Evolutionary conservation across 257 asterid genomes (phyloP), one percentile per base, ranked within the genome.

Genomic region (Penstemon eatonii): DNA sequence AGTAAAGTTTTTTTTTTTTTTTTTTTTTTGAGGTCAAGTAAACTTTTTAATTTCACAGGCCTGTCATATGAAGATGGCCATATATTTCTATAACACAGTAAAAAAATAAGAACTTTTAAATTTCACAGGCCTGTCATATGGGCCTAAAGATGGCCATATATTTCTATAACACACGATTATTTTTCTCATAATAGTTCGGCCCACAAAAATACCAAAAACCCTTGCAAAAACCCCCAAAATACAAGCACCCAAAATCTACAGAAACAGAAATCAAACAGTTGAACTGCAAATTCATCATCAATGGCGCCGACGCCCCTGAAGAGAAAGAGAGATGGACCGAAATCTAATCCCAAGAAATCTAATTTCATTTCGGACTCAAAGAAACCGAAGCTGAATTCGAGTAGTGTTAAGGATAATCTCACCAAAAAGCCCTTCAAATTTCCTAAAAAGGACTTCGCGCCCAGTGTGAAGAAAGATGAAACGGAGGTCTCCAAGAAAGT

Each of bases 301-400:
- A 91, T 91, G 96, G 94, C 86, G 79, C 77, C 90, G 68, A 86
- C 83, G 67, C 75, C 83, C 7, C 82, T 76, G 73, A 91, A 92
- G 89, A 82, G 96, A 56, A 92, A 88, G 81, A 77, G 80, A 18
- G 84, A 74, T 3, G 84, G 69, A 33, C 10, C 59, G 11, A 43
- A 44, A 66, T 52, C 83, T 5, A 52, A 39, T 60, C 42, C 75
- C 63, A 85, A 82, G 60, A 85, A 86, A 41, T 76, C 84, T 2
- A 83, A 81, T 67, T 79, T 72, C 11, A 12, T 57, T 33, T 63
- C 78, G 8, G 42, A 56, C 54, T 45, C 71, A 42, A 83, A 83
- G 66, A 88, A 82, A 56, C 49, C 71, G 25, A 79, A 80, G 76
- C 52, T 73, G 1, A 72, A 71, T 42, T 69, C 87, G 63, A 66